Evolutionary conservation across 2,329 filamentous ascomycete genomes (phyloP), one percentile per base, ranked within the genome.

Genomic region (Colletotrichum sp.): DNA sequence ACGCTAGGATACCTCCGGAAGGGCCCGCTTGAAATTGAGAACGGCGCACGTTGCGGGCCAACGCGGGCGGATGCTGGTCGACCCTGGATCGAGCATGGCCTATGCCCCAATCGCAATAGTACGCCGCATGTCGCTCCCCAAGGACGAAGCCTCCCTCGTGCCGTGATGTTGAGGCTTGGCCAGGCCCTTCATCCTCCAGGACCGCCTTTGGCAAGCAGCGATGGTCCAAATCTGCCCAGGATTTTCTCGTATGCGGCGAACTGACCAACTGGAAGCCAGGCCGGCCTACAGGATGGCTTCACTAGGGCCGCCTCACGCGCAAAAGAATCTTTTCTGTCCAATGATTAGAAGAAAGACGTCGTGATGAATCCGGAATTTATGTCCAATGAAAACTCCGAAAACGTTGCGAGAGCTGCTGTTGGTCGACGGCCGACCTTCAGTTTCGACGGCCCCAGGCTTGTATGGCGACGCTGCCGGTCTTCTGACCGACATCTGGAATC

Each of bases 191-290:
- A 60, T 68, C 52, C 34, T 64, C 16, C 24, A 48, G 66, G 18
- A 57, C 39, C 62, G 30, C 39, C 64, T 36, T 16, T 75, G 36
- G 13, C 18, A 55, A 22, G 44, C n/a, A 22, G 44, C 44, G 24
- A 70, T 9, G 34, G 59, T 59, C 22, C n/a, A 22, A 44, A 18
- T 57, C 34, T 32, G 74, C 18, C 74, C 66, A 77, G 81, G 80
- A 80, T 81, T 52, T 72, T 62, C 36, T 72, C 70, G 34, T 68
- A 64, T 30, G 44, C 64, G 69, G 75, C 78, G 75, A 82, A 75
- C 83, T 84, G 84, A 81, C 86, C 86, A 88, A 86, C 86, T 85
- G 85, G 86, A 88, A 85, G 81, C 77, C 79, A 84, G 82, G 81
- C 86, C 82, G 85, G 81, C 55, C 76, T 78, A 77, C 82, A 79